Evolutionary conservation across 257 asterid genomes (phyloP).

Genomic region (Jasminum sambac): DNA sequence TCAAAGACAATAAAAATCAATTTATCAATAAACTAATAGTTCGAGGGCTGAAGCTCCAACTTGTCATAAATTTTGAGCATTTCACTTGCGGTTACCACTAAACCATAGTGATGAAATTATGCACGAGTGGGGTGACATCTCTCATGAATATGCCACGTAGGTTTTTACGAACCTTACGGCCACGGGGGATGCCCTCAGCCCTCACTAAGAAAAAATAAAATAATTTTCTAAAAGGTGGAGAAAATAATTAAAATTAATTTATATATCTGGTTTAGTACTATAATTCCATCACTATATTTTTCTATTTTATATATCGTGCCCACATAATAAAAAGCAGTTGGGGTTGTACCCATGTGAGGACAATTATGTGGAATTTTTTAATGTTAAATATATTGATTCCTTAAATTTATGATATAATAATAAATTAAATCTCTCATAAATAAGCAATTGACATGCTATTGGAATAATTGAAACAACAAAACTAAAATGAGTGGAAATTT

Average conservation of each 20-base stretch:
- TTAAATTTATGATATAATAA: constrained; percentile 10
- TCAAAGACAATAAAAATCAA: too few relatives aligned
- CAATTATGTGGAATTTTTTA: constrained; percentile 30
- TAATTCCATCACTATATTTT: background rate
- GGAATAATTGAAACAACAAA: constrained; percentile 14
- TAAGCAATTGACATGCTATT: constrained; percentile 9
- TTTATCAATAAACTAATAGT: background rate
- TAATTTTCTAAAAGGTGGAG: background rate
- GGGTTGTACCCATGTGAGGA: constrained; percentile 40
- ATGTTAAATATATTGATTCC: background rate
- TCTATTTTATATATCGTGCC: background rate
- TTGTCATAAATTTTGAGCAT: background rate
- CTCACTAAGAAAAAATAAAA: background rate
- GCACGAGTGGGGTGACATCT: background rate
- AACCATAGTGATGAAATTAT: too few relatives aligned
- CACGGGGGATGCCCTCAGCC: background rate
- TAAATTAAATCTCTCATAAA: constrained; percentile 11
- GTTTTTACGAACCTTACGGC: background rate
- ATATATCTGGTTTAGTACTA: background rate
- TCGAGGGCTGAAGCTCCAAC: too few relatives aligned
- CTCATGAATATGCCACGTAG: background rate
- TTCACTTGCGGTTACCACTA: background rate
- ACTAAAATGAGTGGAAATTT: constrained; percentile 28
- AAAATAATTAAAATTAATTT: background rate
- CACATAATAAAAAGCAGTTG: constrained; percentile 6